These are phyloP conservation scores for Microbotryum silenes-acaulis DNA, from an alignment of 1,284 basidiomycete species.

Conservation along the genomic window DNA sequence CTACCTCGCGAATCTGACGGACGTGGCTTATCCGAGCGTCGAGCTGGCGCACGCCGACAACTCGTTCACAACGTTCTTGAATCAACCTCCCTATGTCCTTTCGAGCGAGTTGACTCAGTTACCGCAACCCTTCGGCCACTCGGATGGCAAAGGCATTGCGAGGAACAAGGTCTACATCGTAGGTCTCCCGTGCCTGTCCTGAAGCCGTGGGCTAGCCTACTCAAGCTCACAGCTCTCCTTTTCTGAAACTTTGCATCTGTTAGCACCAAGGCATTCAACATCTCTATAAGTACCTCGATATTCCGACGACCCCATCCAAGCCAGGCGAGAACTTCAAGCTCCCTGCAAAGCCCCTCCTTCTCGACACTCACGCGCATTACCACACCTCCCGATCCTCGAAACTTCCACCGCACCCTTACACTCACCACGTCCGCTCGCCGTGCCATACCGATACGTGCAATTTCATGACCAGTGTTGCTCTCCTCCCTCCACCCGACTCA, in stretches of 20 bases:
- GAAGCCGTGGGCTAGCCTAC: not conserved
- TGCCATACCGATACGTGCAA: slow-evolving; percentile 15
- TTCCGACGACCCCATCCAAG: not conserved
- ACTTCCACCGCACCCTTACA: slow-evolving; percentile 14
- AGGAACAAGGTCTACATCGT: slow-evolving; percentile 34
- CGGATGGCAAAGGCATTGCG: slow-evolving; percentile 26
- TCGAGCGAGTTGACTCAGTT: slow-evolving; percentile 17
- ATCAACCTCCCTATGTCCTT: slow-evolving; percentile 33
- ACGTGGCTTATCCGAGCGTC: slow-evolving; percentile 10
- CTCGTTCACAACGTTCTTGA: slow-evolving; percentile 34
- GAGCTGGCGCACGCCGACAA: slow-evolving; percentile 35
- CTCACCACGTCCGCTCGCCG: slow-evolving; percentile 24
- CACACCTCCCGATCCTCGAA: not conserved
- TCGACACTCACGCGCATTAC: not conserved
- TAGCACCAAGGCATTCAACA: slow-evolving; percentile 13
- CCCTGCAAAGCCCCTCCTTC: not conserved
- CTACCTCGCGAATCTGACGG: slow-evolving; percentile 25
- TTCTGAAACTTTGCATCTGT: not conserved
- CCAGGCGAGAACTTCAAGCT: not conserved
- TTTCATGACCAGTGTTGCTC: slow-evolving; percentile 33
- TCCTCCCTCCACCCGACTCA: slow-evolving; percentile 27
- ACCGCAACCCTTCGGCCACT: slow-evolving; percentile 22
- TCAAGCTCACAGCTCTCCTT: not conserved
- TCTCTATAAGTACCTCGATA: slow-evolving; percentile 3
- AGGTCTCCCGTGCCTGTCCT: not conserved